Evolutionary conservation across 441 rosid genomes (phyloP).

Genomic region (Aleurites moluccanus): DNA sequence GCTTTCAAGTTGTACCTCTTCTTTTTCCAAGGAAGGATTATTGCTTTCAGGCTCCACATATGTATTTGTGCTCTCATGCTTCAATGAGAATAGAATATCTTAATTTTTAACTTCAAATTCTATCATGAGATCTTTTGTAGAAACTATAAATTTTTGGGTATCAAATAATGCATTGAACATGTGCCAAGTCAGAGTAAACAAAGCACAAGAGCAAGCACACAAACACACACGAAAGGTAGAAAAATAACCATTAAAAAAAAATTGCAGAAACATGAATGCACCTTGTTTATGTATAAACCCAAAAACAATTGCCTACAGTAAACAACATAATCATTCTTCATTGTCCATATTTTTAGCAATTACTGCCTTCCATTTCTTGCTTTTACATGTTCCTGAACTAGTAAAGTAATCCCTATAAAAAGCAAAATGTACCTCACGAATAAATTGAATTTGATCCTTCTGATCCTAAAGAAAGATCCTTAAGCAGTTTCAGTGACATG

Average conservation of each 20-base stretch:
- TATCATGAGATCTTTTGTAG: neutral
- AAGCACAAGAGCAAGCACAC: too few relatives aligned
- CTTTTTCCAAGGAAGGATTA: slow-evolving; percentile 16
- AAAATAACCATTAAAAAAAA: too few relatives aligned
- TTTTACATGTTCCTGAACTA: neutral
- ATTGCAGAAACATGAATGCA: neutral
- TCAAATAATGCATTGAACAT: neutral
- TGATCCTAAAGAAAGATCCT: neutral
- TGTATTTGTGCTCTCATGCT: slow-evolving; percentile 25
- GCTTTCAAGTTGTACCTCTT: slow-evolving; percentile 12
- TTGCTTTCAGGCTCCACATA: slow-evolving; percentile 21
- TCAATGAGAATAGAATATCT: slow-evolving; percentile 6
- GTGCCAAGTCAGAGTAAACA: neutral
- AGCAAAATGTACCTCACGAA: neutral
- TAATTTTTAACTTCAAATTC: neutral
- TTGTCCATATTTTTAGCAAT: neutral
- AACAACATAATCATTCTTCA: neutral
- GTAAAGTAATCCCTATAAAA: neutral
- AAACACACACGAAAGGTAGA: too few relatives aligned
- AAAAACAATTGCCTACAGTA: neutral
- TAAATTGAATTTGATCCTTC: neutral
- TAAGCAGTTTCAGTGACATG: neutral
- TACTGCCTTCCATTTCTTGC: neutral
- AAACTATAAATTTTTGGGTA: neutral
- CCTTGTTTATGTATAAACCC: neutral